phyloP scores from a whole-genome alignment of 2,329 filamentous ascomycete genomes.

The Stagonosporopsis tanaceti region DNA sequence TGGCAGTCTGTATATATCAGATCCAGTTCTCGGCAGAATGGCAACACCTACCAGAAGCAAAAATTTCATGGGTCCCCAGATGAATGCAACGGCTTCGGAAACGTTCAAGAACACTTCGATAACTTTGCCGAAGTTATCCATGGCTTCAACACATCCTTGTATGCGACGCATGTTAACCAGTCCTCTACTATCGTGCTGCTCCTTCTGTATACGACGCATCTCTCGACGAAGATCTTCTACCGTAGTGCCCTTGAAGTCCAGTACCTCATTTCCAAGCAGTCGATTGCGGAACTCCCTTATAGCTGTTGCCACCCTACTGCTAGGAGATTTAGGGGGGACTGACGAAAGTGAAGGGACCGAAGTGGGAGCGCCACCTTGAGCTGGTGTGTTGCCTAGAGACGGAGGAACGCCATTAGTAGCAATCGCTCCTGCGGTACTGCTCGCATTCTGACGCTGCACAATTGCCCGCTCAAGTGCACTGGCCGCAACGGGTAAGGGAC shows the following conservation, averaged over 20 bases:
- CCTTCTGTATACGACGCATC: not conserved
- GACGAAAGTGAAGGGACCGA: not conserved
- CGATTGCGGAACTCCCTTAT: not conserved
- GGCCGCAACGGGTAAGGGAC: not conserved
- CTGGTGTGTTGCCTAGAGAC: not conserved
- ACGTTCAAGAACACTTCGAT: slow-evolving; percentile 49
- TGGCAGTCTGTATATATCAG: slow-evolving; percentile 33
- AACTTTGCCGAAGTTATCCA: slow-evolving; percentile 50
- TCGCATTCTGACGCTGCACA: not conserved
- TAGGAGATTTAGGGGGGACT: not conserved
- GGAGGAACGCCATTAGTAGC: not conserved
- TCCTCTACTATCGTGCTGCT: slow-evolving; percentile 16
- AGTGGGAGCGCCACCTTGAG: not conserved
- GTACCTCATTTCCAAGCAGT: not conserved
- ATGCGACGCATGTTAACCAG: slow-evolving; percentile 31
- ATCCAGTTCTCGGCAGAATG: not conserved
- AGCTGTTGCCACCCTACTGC: not conserved
- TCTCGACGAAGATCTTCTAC: not conserved
- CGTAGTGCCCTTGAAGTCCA: not conserved
- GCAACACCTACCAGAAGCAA: slow-evolving; percentile 36
- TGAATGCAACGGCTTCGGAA: slow-evolving; percentile 42
- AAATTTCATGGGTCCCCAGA: slow-evolving; percentile 51
- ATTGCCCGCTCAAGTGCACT: not conserved
- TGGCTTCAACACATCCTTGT: slow-evolving; percentile 39
- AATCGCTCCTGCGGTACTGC: not conserved